Conservation (phyloP, 169 alveolate genomes). For the Eimeria praecox region DNA sequence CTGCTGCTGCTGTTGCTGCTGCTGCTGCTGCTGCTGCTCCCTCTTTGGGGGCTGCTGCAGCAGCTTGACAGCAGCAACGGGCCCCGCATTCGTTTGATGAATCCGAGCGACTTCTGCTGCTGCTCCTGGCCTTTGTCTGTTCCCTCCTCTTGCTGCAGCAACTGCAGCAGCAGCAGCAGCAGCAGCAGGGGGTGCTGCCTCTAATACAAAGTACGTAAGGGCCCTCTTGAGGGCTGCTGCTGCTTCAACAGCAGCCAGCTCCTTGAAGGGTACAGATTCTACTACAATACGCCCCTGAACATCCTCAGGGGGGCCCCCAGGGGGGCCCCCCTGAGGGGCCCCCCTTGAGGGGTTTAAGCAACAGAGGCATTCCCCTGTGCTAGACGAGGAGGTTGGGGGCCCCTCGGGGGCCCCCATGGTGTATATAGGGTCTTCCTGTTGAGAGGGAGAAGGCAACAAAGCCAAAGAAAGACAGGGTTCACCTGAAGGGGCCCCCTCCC, state of each 20-base stretch:
- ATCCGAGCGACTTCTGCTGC: neutral
- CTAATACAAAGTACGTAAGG: slow-evolving; percentile 24
- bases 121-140: neutral
- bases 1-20: slow-evolving; percentile 38
- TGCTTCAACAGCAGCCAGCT: slow-evolving; percentile 36
- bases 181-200: slow-evolving; percentile 43
- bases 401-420: neutral
- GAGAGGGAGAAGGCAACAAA: neutral
- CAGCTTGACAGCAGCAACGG: slow-evolving; percentile 57
- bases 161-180: slow-evolving; percentile 51
- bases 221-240: slow-evolving; percentile 66
- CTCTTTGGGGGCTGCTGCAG: slow-evolving; percentile 21
- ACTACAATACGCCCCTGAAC: neutral
- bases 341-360: neutral
- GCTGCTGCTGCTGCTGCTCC: slow-evolving; percentile 52
- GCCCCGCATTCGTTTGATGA: slow-evolving; percentile 11
- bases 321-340: slow-evolving; percentile 18
- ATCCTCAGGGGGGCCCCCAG: neutral
- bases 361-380: neutral
- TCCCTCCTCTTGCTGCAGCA: slow-evolving; percentile 37
- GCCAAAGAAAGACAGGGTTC: slow-evolving; percentile 22
- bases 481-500: neutral
- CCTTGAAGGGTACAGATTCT: neutral
- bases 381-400: slow-evolving; percentile 42
- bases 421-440: neutral